These are phyloP conservation scores for Mycena rosella DNA, from an alignment of 768 basidiomycete species.

Conservation along the genomic window DNA sequence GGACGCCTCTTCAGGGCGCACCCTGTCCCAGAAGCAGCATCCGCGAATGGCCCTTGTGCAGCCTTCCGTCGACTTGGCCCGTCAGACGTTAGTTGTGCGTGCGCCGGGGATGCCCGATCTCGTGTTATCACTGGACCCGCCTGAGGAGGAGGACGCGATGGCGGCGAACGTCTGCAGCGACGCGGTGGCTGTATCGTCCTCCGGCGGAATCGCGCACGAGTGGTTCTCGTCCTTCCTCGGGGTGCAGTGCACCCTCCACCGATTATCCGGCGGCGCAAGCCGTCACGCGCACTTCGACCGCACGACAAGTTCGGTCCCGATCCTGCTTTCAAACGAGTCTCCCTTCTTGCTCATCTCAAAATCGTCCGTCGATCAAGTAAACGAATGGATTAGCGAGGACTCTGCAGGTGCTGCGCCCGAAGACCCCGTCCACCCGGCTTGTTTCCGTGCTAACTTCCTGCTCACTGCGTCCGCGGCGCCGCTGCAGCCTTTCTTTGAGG, in stretches of 20 bases:
- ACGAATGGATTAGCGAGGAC: slow-evolving; percentile 30
- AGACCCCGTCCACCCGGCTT: slow-evolving; percentile 26
- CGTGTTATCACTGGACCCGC: slow-evolving; percentile 18
- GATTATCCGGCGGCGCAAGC: slow-evolving; percentile 21
- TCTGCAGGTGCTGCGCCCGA: background rate
- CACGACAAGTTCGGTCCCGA: slow-evolving; percentile 31
- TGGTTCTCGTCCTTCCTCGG: slow-evolving; percentile 37
- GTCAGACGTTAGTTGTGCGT: slow-evolving; percentile 21
- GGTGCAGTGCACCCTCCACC: slow-evolving; percentile 27
- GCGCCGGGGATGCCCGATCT: slow-evolving; percentile 32
- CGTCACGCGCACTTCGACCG: slow-evolving; percentile 37
- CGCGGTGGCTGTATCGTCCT: slow-evolving; percentile 25
- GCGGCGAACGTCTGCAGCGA: slow-evolving; percentile 34
- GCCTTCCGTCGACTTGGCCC: slow-evolving; percentile 29
- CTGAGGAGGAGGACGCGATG: slow-evolving; percentile 5
- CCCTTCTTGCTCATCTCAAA: slow-evolving; percentile 38
- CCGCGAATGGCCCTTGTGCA: slow-evolving; percentile 34
- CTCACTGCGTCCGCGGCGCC: slow-evolving; percentile 15
- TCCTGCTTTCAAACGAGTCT: slow-evolving; percentile 38
- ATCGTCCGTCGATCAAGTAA: slow-evolving; percentile 36
- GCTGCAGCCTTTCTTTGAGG: slow-evolving; percentile 34
- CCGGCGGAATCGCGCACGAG: slow-evolving; percentile 10
- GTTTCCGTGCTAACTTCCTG: slow-evolving; percentile 38
- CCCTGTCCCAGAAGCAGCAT: slow-evolving; percentile 36
- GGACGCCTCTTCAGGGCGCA: slow-evolving; percentile 27